These are phyloP conservation scores for Penstemon eatonii DNA, from an alignment of 257 asterid species.

Conservation along the genomic window DNA sequence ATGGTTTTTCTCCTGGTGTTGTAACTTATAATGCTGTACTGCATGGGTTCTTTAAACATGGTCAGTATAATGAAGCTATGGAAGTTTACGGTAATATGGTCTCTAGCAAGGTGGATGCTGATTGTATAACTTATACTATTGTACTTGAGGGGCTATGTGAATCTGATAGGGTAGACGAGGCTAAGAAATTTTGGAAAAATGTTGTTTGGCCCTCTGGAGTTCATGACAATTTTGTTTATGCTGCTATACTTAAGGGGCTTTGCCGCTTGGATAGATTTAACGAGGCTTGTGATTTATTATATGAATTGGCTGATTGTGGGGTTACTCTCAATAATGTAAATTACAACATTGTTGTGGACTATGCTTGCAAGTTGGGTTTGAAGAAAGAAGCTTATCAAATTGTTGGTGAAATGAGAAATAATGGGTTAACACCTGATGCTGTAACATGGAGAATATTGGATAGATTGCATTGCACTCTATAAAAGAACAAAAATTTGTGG, in stretches of 20 bases:
- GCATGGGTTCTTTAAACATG: constrained; percentile 65
- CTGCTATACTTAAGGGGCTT: constrained; percentile 76
- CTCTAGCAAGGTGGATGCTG: constrained; percentile 43
- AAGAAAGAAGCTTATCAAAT: constrained; percentile 84
- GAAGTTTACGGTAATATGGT: constrained; percentile 52
- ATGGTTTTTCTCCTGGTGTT: constrained; percentile 55
- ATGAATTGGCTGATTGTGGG: constrained; percentile 76
- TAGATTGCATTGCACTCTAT: constrained; percentile 43
- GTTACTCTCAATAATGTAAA: constrained; percentile 54
- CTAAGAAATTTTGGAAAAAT: constrained; percentile 67
- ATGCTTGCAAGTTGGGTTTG: constrained; percentile 64
- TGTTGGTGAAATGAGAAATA: constrained; percentile 75
- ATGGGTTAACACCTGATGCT: constrained; percentile 71
- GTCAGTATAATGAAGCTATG: constrained; percentile 62
- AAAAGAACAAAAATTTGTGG: no score
- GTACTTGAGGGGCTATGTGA: constrained; percentile 65
- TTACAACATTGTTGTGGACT: constrained; percentile 70
- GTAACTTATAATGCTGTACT: constrained; percentile 70
- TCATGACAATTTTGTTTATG: constrained; percentile 69
- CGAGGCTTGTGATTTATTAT: constrained; percentile 75
- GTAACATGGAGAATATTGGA: constrained; percentile 87
- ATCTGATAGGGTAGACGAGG: constrained; percentile 48
- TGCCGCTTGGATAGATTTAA: constrained; percentile 46
- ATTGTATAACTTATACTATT: constrained; percentile 60
- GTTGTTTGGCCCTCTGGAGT: constrained; percentile 68